Base-by-base conservation (phyloP, 139 green algal species). In the Chlamydomonas sphaeroides region DNA sequence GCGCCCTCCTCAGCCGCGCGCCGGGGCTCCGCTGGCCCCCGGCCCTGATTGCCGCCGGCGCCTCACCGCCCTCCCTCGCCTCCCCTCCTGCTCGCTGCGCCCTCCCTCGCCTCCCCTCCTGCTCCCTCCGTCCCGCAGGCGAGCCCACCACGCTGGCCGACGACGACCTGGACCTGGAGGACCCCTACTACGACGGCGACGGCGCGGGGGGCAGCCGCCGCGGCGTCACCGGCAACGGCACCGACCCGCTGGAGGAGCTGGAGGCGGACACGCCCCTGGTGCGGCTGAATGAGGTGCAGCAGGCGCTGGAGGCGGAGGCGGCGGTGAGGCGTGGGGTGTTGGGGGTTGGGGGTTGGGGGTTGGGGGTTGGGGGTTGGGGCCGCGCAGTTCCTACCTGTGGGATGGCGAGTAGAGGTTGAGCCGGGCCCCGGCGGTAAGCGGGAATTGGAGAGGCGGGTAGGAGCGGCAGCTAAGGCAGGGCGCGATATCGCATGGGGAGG, bases 251-350 rank as follows among this genome's bases (percentile, higher is more conserved):
- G n/a, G 74, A 80, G 38, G 74, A 70, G 59, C 39, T 80, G 39
- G 74, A 80, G 59, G 74, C 74, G 11, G 74, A 80, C 61, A 80
- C 74, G 6, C 74, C 74, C 39, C 57, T 65, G 25, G 74, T 70
- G 33, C 59, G 74, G 32, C 59, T 80, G 57, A 28, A n/a, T 15
- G 74, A 80, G 57, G 74, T 70, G 59, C 68, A 36, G 8, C n/a
- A 38, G 30, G 74, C 70, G 32, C 74, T 80, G 14, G 41, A 70
- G 30, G 59, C 59, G 39, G 74, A 66, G 57, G 18, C 7, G 42
- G 39, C 70, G 56, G 74, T 80, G 53, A 30, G 73, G 26, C 56
- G 15, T 32, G 23, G 2, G 17, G 51, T 10, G 51, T 28, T 25
- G 51, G 15, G 51, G 51, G 17, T 30, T 10, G 17, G 4, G 15